Evolutionary conservation across 345 rosid species (phyloP).

Genomic region (Raphanus sativus): DNA sequence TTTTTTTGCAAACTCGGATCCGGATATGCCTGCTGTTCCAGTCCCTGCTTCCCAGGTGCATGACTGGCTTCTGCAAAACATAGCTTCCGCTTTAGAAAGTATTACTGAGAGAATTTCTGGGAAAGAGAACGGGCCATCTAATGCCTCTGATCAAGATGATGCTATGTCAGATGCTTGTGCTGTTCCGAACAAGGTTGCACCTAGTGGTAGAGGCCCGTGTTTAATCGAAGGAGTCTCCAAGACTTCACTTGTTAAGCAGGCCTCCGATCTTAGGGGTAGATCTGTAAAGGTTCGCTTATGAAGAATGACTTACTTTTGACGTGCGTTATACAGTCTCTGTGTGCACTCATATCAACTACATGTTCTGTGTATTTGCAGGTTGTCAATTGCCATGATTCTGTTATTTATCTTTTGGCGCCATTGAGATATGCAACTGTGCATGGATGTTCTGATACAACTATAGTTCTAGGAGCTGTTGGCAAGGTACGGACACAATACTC

Average conservation of each 20-base stretch:
- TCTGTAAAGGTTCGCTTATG: slow-evolving; percentile 74
- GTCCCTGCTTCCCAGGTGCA: slow-evolving; percentile 86
- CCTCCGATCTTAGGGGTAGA: slow-evolving; percentile 85
- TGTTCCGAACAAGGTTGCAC: slow-evolving; percentile 60
- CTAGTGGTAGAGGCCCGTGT: slow-evolving; percentile 66
- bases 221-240: slow-evolving; percentile 95
- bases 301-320: not conserved
- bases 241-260: slow-evolving; percentile 78
- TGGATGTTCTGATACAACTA: slow-evolving; percentile 97
- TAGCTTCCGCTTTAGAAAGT: slow-evolving; percentile 71
- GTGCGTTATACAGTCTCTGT: slow-evolving; percentile 8
- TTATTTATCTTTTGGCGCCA: slow-evolving; percentile 89
- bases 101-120: slow-evolving; percentile 81
- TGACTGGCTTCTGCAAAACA: slow-evolving; percentile 86
- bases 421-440: slow-evolving; percentile 85
- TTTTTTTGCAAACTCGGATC: slow-evolving; percentile 97
- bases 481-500: slow-evolving; percentile 56
- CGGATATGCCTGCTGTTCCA: slow-evolving; percentile 98
- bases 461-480: slow-evolving; percentile 98
- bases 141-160: slow-evolving; percentile 78
- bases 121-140: slow-evolving; percentile 79
- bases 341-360: not conserved
- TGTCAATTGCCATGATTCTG: slow-evolving; percentile 94
- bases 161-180: slow-evolving; percentile 90
- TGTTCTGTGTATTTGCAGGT: slow-evolving; percentile 54